Base-by-base conservation (phyloP, 2,329 filamentous ascomycete genomes). In the Aspergillus texensis region DNA sequence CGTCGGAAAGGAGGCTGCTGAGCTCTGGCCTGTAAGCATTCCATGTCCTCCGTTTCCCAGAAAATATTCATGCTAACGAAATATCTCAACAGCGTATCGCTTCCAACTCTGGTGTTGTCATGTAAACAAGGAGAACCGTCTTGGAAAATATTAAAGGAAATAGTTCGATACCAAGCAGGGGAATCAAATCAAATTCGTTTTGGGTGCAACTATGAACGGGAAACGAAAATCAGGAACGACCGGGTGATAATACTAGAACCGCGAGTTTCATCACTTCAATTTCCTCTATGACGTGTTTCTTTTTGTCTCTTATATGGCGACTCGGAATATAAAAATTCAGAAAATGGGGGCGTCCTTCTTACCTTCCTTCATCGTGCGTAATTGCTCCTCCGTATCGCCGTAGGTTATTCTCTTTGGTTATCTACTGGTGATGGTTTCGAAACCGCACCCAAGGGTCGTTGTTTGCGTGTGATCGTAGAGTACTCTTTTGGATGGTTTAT, bases 61-160 rank as follows among this genome's bases (percentile, higher is more conserved):
- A 21, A 34, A 43, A 28, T n/a, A 19, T 58, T 62, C 57, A 77
- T 83, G 73, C 83, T 75, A 57, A 65, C 53, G 21, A 21, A 32
- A 5, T n/a, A 11, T 1, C 28, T 12, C 19, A 56, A 50, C 72
- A 94, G 91, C 94, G 94, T 97, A 98, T 98, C 85, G 95, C 95
- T 83, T 93, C 90, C 89, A 99, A 99, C 92, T 97, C 94, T 68
- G 95, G 95, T 90, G 95, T 99, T 80, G 95, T 99, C 83, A 99
- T 99, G 95, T 99, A 92, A 96, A 87, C 72, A 73, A 58, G 52
- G 48, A 50, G 48, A 62, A 58, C 58, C 59, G 61, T 57, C 36
- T 61, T 34, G 54, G 62, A 43, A 61, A 48, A 57, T 32, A 57
- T 52, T 60, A 60, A 57, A 64, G 56, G 60, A 64, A 64, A 64